Base-by-base conservation (phyloP, 2,329 filamentous ascomycete species). In the Epichloe uncinata region DNA sequence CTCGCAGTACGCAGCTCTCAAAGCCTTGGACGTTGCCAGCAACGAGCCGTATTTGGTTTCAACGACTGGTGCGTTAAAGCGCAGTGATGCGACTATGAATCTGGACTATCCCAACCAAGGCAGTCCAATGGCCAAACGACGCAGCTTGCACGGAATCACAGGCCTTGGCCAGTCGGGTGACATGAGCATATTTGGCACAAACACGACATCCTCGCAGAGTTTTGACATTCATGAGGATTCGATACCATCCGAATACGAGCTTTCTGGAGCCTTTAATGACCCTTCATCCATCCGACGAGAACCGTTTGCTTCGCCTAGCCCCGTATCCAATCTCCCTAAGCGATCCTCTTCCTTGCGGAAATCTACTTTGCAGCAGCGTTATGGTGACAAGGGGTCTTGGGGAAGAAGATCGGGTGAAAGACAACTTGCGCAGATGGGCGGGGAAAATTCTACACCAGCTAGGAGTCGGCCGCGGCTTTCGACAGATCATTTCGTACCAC, bases 41-140 rank as follows among this genome's bases (percentile, higher is more conserved):
- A 57, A 49, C 47, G 63, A 67, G 33, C 53, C 54, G 49, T 59
- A 58, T 49, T 63, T 64, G 62, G 55, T 60, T 45, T 56, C 62
- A 36, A 62, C 58, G 34, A 82, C 84, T 5, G 95, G 91, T 63
- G 90, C 91, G 5, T 71, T 97, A 58, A 96, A 97, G 74, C 82
- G 93, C 58, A 91, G 85, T 61, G 91, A 97, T 69, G 84, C 86
- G 42, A 84, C 84, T 47, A 91, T 95, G 85, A 88, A 87, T 60
- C 70, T 94, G 45, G 90, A 95, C 60, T 84, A 87, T 55, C 75
- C 81, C 30, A 84, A 77, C 58, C 74, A 85, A 50, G 86, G 86
- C 57, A 96, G 87, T 61, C 91, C 93, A 0, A 86, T 91, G 52
- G 87, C 90, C 44, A 96, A 96, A 72, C 79, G 93, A 56, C 81